Evolutionary conservation across 495 filamentous ascomycete genomes (phyloP).

Genomic region (Hypomontagnella submonticulosa): DNA sequence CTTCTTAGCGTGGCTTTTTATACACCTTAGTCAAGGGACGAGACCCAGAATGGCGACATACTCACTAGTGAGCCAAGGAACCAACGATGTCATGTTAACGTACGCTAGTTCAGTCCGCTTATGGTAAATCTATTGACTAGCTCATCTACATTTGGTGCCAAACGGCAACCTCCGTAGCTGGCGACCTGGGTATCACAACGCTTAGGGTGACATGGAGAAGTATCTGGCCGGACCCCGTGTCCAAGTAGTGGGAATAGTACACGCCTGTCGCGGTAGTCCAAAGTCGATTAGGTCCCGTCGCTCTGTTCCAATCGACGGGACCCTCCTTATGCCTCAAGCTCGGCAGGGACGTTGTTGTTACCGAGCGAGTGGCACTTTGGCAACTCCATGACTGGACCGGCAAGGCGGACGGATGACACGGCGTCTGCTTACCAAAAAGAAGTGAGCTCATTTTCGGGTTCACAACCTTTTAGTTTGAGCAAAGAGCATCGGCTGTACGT

Average conservation of each 20-base stretch:
- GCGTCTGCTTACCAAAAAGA: constrained; percentile 27
- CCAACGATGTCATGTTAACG: constrained; percentile 37
- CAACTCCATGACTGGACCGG: constrained; percentile 32
- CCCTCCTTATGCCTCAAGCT: constrained; percentile 13
- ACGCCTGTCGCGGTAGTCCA: constrained; percentile 27
- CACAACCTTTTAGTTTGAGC: constrained; percentile 34
- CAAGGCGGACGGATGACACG: constrained; percentile 30
- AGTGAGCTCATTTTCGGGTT: constrained; percentile 45
- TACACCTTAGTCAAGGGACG: constrained; percentile 14
- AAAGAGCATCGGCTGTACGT: constrained; percentile 38
- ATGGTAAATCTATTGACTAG: constrained; percentile 5
- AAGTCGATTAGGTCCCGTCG: constrained; percentile 37
- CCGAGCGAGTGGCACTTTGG: constrained; percentile 39
- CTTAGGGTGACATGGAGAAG: constrained; percentile 23
- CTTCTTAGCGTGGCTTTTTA: constrained; percentile 19
- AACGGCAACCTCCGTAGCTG: constrained; percentile 37
- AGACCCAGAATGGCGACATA: constrained; percentile 20
- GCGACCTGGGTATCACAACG: constrained; percentile 24
- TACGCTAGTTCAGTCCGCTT: constrained; percentile 21
- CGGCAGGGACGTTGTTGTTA: constrained; percentile 15
- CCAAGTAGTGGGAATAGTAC: constrained; percentile 22
- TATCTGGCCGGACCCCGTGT: constrained; percentile 24
- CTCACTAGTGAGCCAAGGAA: constrained; percentile 27
- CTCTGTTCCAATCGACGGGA: constrained; percentile 19
- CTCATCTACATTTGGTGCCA: neutral